Percentiles rank a stretch among this genome's conserved stretches.
Conservation (phyloP, 345 rosid species). For the Populus pruinosa region DNA sequence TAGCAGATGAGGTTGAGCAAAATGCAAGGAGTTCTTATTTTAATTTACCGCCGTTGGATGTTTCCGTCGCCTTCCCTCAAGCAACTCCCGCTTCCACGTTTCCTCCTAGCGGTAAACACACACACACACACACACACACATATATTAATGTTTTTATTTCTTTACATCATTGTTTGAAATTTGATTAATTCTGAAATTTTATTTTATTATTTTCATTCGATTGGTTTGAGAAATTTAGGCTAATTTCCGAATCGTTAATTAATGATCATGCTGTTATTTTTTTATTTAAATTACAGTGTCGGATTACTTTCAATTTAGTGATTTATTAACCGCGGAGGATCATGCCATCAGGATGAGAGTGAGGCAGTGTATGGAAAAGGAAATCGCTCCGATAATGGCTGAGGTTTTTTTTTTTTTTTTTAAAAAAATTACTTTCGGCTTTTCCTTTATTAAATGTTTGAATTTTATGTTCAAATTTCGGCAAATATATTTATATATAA, state of each 20-base stretch:
- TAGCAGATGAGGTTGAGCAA: constrained; percentile 33
- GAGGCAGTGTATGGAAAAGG: constrained; percentile 82
- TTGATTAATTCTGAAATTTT: neutral
- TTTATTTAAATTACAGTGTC: constrained; percentile 49
- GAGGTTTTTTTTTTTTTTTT: constrained; percentile 52
- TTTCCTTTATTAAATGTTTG: neutral
- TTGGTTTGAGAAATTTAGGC: neutral
- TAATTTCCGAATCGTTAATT: neutral
- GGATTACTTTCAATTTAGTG: constrained; percentile 74
- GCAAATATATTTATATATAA: too few relatives aligned
- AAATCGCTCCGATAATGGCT: constrained; percentile 84
- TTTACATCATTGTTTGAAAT: too few relatives aligned
- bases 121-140: neutral
- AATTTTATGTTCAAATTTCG: neutral
- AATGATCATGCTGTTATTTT: neutral
- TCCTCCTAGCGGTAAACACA: constrained; percentile 69
- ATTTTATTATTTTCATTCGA: neutral
- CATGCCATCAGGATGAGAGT: constrained; percentile 60
- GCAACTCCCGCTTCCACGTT: constrained; percentile 87
- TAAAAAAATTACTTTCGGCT: neutral
- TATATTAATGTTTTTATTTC: too few relatives aligned
- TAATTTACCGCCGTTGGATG: constrained; percentile 59
- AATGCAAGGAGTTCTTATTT: constrained; percentile 52
- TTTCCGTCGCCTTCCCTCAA: constrained; percentile 87
- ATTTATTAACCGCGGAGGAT: constrained; percentile 77